Evolutionary conservation across 2,329 filamentous ascomycete species (phyloP), one percentile per base, ranked within the genome.

Genomic region (Aspergillus fructus): DNA sequence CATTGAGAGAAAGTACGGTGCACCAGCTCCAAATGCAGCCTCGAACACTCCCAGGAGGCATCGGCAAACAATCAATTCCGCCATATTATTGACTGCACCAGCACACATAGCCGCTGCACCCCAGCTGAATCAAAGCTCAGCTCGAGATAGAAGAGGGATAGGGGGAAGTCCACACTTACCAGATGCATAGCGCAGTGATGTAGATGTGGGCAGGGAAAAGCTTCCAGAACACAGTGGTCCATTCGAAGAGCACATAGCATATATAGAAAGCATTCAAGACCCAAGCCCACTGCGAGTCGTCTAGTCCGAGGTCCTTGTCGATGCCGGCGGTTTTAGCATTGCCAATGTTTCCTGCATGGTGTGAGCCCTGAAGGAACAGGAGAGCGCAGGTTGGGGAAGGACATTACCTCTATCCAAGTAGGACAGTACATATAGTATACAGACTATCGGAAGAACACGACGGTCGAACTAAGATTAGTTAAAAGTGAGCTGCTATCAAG

Each of bases 1-100:
- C 55, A 80, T 75, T 0, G 75, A 77, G 0, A 81, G 66, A 34
- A 73, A 75, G 33, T 69, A 66, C 5, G 67, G 66, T 12, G 63
- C 66, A 6, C 66, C 66, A 4, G 56, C 58, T 2, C 64, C 62
- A 42, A 67, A 68, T 3, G 59, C 62, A 2, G 66, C 53, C 30
- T 68, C 66, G 21, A 65, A 64, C n/a, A 66, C 34, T 8, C 63
- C 66, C n/a, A 68, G 27, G 1, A 66, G 37, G 13, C 56, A 62
- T 33, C 66, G 61, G 39, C 64, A 66, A 3, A 50, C 61, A 43
- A 68, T 48, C 21, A 68, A 59, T 15, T 64, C 59, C 4, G 59
- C 47, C 27, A 68, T 61, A 9, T 55, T 65, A 11, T 57, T 47
- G 15, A 67, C 64, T 3, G 66, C 64, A 13, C 66, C 66, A 6